A percentile compares a stretch with the other conserved stretches of the same genome.
These are phyloP conservation scores for Tuber melanosporum DNA, from an alignment of 495 filamentous ascomycete genomes.

Conservation along the genomic window DNA sequence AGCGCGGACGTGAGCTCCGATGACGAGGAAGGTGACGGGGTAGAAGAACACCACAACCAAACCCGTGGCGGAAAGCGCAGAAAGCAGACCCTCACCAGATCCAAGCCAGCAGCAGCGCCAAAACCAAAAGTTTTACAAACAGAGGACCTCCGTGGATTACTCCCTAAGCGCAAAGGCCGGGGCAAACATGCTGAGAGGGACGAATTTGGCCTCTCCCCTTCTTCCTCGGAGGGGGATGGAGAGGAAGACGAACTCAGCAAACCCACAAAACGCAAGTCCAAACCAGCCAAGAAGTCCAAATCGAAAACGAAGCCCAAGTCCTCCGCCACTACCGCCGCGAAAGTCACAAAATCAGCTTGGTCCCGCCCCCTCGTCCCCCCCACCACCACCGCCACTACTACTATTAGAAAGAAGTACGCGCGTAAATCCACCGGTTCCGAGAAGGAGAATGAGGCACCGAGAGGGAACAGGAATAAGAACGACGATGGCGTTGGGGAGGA, in stretches of 20 bases:
- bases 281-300: conserved; percentile 15
- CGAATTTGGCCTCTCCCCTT: conserved; percentile 31
- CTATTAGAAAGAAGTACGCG: conserved; percentile 16
- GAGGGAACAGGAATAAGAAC: conserved; percentile 7
- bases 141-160: conserved; percentile 18
- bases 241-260: conserved; percentile 17
- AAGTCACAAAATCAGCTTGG: conserved; percentile 15
- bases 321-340: conserved; percentile 26
- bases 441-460: conserved; percentile 48
- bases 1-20: conserved; percentile 32
- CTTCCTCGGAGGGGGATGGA: conserved; percentile 11
- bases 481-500: conserved; percentile 23
- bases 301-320: conserved; percentile 18
- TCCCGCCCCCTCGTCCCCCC: conserved; percentile 7
- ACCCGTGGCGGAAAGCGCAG: conserved; percentile 20
- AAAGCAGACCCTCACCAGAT: neutral
- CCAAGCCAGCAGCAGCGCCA: conserved; percentile 2
- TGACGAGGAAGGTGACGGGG: conserved; percentile 41
- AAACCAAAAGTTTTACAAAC: conserved; percentile 45
- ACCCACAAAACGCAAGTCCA: conserved; percentile 4
- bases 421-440: conserved; percentile 42
- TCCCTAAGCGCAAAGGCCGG: conserved; percentile 27
- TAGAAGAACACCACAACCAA: conserved; percentile 43
- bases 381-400: neutral
- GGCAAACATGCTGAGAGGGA: conserved; percentile 13